phyloP scores from a whole-genome alignment of 768 basidiomycete species.

The Russula virescens region DNA sequence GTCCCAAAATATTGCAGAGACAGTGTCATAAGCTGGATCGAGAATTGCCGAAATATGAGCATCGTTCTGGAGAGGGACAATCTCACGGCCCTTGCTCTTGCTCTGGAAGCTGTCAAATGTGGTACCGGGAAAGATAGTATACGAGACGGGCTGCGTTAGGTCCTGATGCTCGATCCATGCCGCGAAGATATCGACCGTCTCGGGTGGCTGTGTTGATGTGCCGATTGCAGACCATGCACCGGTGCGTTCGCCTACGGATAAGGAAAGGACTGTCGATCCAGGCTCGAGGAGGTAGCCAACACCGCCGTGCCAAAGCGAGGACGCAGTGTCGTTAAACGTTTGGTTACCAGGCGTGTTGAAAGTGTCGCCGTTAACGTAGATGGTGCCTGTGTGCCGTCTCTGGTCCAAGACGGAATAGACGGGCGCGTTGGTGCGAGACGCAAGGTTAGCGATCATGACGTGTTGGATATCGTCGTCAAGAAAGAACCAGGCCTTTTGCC shows the following conservation, averaged over 20 bases:
- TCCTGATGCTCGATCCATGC: constrained; percentile 50
- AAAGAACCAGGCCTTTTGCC: constrained; percentile 75
- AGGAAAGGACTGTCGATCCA: constrained; percentile 30
- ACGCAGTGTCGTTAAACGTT: constrained; percentile 28
- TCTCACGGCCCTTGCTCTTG: constrained; percentile 30
- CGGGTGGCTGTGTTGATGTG: constrained; percentile 46
- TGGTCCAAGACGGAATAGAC: constrained; percentile 68
- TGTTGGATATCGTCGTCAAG: constrained; percentile 56
- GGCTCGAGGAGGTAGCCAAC: constrained; percentile 55
- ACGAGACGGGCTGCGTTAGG: constrained; percentile 33
- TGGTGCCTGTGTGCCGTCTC: constrained; percentile 38
- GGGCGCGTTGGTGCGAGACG: constrained; percentile 39
- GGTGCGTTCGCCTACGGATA: constrained; percentile 43
- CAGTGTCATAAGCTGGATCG: constrained; percentile 38
- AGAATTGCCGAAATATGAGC: constrained; percentile 44
- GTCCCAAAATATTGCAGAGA: constrained; percentile 57
- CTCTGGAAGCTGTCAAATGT: constrained; percentile 35
- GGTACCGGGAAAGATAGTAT: constrained; percentile 52
- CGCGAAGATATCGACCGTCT: constrained; percentile 56
- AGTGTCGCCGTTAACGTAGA: constrained; percentile 39
- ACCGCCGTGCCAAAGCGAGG: constrained; percentile 56
- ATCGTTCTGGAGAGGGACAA: constrained; percentile 40
- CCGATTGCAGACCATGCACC: constrained; percentile 55
- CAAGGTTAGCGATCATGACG: constrained; percentile 52
- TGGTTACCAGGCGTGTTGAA: constrained; percentile 6